These are phyloP conservation scores for Chrysopogon serrulatus DNA, from an alignment of 176 grass and related monocot genomes.

Conservation along the genomic window DNA sequence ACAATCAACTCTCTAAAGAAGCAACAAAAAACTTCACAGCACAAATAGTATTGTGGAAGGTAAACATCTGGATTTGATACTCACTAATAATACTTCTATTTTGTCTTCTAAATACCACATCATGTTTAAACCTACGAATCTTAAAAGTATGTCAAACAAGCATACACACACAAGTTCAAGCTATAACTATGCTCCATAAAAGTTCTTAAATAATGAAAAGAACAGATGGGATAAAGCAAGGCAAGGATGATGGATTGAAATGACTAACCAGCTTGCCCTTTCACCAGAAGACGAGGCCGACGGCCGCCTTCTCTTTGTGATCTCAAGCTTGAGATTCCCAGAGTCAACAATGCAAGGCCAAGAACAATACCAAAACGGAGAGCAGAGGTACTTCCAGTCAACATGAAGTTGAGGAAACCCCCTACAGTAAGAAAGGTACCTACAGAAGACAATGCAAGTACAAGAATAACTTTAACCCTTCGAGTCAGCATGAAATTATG, in stretches of 20 bases:
- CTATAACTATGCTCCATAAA: background rate
- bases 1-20: background rate
- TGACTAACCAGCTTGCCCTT: slow-evolving; percentile 88
- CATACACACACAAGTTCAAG: background rate
- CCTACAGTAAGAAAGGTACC: slow-evolving; percentile 73
- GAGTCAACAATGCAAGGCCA: slow-evolving; percentile 67
- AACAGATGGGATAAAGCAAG: background rate
- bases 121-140: background rate
- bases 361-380: slow-evolving; percentile 87
- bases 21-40: background rate
- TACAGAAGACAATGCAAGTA: slow-evolving; percentile 29
- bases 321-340: slow-evolving; percentile 77
- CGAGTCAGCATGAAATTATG: background rate
- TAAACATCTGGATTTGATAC: background rate
- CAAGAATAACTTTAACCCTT: background rate
- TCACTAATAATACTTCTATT: background rate
- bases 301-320: slow-evolving; percentile 45
- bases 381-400: slow-evolving; percentile 82
- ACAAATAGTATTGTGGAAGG: background rate
- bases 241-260: slow-evolving; percentile 11
- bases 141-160: background rate
- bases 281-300: slow-evolving; percentile 58
- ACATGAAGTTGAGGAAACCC: slow-evolving; percentile 84
- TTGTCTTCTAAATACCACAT: background rate
- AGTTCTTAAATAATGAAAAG: background rate